phyloP scores from a whole-genome alignment of 1,284 basidiomycete genomes.

The Sporisorium scitamineum region DNA sequence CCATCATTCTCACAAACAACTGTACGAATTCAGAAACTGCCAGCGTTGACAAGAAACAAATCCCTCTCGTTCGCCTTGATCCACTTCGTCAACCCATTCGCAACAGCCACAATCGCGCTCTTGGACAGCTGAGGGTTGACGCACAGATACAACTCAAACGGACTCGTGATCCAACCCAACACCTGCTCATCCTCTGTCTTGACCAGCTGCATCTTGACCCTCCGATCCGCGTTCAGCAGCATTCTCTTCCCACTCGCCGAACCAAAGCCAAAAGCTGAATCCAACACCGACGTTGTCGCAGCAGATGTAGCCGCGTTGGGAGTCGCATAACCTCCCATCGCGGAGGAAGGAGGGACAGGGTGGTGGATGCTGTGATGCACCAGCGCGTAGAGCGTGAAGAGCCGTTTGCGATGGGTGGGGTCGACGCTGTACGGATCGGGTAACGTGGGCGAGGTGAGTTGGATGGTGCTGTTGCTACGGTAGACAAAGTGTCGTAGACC shows the following conservation, averaged over 20 bases:
- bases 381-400: constrained; percentile 47
- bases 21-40: constrained; percentile 63
- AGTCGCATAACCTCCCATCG: constrained; percentile 1
- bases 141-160: constrained; percentile 89
- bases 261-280: constrained; percentile 70
- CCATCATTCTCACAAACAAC: neutral
- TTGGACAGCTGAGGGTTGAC: constrained; percentile 86
- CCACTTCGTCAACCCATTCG: constrained; percentile 89
- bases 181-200: constrained; percentile 86
- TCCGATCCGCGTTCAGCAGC: constrained; percentile 19
- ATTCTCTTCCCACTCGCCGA: neutral
- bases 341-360: constrained; percentile 15
- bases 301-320: constrained; percentile 11
- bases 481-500: constrained; percentile 94
- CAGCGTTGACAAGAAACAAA: constrained; percentile 74
- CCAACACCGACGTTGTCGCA: constrained; percentile 72
- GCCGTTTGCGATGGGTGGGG: constrained; percentile 76
- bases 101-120: constrained; percentile 83
- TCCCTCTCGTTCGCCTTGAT: constrained; percentile 84
- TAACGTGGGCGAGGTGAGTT: constrained; percentile 84
- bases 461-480: constrained; percentile 87
- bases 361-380: constrained; percentile 50
- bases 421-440: constrained; percentile 82
- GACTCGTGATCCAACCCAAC: constrained; percentile 81
- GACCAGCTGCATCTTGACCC: constrained; percentile 73